phyloP scores from a whole-genome alignment of 805 yeast species.

The Starmerella bacillaris region DNA sequence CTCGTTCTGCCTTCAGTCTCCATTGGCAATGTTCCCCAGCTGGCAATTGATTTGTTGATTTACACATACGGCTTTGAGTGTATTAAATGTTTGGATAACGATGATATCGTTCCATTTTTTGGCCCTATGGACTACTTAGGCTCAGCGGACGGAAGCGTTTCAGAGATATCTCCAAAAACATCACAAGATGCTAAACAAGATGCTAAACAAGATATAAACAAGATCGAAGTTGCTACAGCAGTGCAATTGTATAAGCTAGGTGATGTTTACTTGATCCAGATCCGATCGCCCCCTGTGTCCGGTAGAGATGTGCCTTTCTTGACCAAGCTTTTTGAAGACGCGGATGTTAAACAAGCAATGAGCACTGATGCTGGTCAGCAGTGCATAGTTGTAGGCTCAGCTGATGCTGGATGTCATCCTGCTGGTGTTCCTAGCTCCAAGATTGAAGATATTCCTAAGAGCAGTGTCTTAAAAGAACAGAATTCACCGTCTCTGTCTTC shows the following conservation, averaged over 20 bases:
- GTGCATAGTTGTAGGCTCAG: slow-evolving; percentile 50
- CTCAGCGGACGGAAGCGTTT: no score
- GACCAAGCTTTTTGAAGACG: slow-evolving; percentile 26
- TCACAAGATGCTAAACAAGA: no score
- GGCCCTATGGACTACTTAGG: slow-evolving; percentile 53
- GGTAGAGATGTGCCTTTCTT: slow-evolving; percentile 37
- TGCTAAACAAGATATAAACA: slow-evolving; percentile 13
- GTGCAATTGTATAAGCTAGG: slow-evolving; percentile 34
- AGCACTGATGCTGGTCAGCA: slow-evolving; percentile 13
- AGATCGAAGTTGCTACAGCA: slow-evolving; percentile 35
- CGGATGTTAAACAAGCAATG: slow-evolving; percentile 25
- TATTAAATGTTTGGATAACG: slow-evolving; percentile 40
- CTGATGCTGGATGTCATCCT: slow-evolving; percentile 42
- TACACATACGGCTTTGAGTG: slow-evolving; percentile 39
- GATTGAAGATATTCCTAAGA: slow-evolving; percentile 4
- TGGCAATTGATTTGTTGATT: slow-evolving; percentile 53
- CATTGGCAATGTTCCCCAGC: slow-evolving; percentile 79
- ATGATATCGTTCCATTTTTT: slow-evolving; percentile 58
- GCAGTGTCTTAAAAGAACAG: no score
- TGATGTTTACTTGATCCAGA: slow-evolving; percentile 37
- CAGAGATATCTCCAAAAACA: no score
- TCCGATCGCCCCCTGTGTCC: slow-evolving; percentile 70
- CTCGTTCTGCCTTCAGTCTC: slow-evolving; percentile 61
- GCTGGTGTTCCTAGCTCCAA: not conserved
- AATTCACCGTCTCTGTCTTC: no score